Percentiles rank a stretch among this genome's conserved stretches.
phyloP scores from a whole-genome alignment of 2,329 filamentous ascomycete genomes.

The Fusarium musae region DNA sequence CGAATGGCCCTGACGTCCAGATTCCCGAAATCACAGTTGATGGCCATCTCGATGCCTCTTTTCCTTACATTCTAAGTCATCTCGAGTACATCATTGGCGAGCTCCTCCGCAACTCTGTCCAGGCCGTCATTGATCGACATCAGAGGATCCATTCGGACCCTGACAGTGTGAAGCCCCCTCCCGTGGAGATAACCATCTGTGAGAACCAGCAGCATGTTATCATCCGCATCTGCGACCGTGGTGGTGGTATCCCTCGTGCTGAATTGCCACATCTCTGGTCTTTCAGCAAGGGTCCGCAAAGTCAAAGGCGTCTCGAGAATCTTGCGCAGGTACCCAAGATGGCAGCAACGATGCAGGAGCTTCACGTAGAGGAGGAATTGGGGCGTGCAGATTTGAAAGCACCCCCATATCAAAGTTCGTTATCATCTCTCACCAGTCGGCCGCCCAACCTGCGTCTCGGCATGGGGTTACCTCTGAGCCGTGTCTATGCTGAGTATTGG shows the following conservation, averaged over 20 bases:
- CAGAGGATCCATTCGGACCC: constrained; percentile 51
- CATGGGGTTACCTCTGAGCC: constrained; percentile 92
- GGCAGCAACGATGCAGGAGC: constrained; percentile 92
- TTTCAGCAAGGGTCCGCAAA: constrained; percentile 91
- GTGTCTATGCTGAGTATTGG: constrained; percentile 98
- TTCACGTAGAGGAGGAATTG: constrained; percentile 64
- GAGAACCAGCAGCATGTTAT: constrained; percentile 96
- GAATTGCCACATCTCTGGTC: constrained; percentile 94
- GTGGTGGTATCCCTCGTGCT: constrained; percentile 88
- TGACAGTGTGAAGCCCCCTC: constrained; percentile 66
- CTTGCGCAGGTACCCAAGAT: constrained; percentile 88
- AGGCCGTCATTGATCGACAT: constrained; percentile 85
- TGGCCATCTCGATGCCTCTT: constrained; percentile 88
- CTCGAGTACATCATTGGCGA: constrained; percentile 98
- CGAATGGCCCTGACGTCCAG: constrained; percentile 75
- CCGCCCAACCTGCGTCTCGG: constrained; percentile 89
- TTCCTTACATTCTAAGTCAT: constrained; percentile 95
- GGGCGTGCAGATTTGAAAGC: constrained; percentile 55
- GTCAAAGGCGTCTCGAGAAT: constrained; percentile 82
- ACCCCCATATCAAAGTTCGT: constrained; percentile 66
- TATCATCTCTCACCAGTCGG: constrained; percentile 82
- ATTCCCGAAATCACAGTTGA: constrained; percentile 85
- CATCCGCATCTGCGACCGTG: constrained; percentile 94
- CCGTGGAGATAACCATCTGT: constrained; percentile 94
- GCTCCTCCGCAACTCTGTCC: constrained; percentile 92